Evolutionary conservation across 1,284 basidiomycete species (phyloP), one percentile per base, ranked within the genome.

Genomic region (Cryptococcus sp.): DNA sequence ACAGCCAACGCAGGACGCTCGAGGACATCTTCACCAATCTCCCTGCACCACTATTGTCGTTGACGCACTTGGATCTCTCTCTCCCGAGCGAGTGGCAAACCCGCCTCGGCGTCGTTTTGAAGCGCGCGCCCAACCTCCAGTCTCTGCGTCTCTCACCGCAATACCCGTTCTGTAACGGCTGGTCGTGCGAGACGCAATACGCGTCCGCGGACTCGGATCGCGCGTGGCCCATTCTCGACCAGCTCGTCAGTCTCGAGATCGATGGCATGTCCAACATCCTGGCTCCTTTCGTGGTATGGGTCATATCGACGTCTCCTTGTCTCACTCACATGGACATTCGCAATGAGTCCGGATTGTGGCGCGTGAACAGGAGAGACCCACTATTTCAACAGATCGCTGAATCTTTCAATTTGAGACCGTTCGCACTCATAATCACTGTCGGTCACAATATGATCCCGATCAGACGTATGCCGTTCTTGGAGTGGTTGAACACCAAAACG

Each of bases 41-140:
- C 0, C 16, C 38, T 19, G n/a, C n/a, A 3, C 49, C 19, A 35
- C 47, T 58, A 13, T 42, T 16, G 16, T 19, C 31, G 17, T 48
- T 60, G 7, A 27, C 39, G 13, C 46, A 52, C 22, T 50, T 60
- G 8, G 45, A 53, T 7, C 41, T 60, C 13, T 48, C 53, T 19
- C 20, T 62, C 27, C 27, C 47, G 6, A 20, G 27, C 20, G n/a
- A 60, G 16, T 60, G 58, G 58, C 48, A 60, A 40, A 19, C 35
- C 44, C 38, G 39, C 4, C 11, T 60, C 3, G 17, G 25, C 10
- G 38, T 35, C 16, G 54, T 45, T 4, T 39, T 60, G 31, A 25
- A 19, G 16, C 42, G 45, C 22, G 42, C 38, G 3, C 58, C 58
- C 3, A n/a, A 52, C 20, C 49, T 60, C 5, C 27, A 23, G 16